These are phyloP conservation scores for Penicillium sp. DNA, from an alignment of 2,329 filamentous ascomycete species.

Conservation along the genomic window DNA sequence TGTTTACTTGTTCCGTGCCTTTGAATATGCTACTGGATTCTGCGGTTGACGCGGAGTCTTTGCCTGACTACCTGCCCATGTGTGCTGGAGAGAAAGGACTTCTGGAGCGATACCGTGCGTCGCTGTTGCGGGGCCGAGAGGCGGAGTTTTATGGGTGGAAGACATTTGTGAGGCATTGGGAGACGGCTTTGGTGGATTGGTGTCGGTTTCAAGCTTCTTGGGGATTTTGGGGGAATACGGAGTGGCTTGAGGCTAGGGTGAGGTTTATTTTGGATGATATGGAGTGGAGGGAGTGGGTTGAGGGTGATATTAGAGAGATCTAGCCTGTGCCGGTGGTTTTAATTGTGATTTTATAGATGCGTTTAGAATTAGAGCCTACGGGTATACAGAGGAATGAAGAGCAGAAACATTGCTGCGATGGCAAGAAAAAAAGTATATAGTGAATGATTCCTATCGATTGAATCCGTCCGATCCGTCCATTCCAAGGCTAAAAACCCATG, in stretches of 20 bases:
- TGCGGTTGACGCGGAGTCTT: constrained; percentile 13
- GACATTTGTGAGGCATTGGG: constrained; percentile 64
- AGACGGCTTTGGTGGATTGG: constrained; percentile 71
- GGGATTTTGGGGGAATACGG: constrained; percentile 65
- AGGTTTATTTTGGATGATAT: constrained; percentile 53
- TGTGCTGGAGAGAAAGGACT: constrained; percentile 55
- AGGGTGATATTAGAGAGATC: neutral
- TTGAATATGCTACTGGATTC: constrained; percentile 53
- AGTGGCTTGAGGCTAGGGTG: constrained; percentile 62
- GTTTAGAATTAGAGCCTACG: too few species aligned
- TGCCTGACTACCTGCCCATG: constrained; percentile 54
- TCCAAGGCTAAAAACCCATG: neutral
- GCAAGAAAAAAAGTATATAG: constrained; percentile 7
- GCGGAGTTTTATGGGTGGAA: constrained; percentile 57
- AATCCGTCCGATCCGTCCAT: constrained; percentile 14
- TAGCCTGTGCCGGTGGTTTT: too few species aligned
- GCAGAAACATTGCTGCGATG: too few species aligned
- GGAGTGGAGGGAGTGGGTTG: constrained; percentile 54
- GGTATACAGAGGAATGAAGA: too few species aligned
- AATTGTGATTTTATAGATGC: too few species aligned
- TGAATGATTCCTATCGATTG: constrained; percentile 17
- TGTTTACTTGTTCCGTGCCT: constrained; percentile 69
- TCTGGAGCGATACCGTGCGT: constrained; percentile 53
- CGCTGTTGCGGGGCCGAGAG: constrained; percentile 13
- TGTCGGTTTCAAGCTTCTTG: constrained; percentile 64